These are phyloP conservation scores for Mycena galopus DNA, from an alignment of 768 basidiomycete genomes.

Conservation along the genomic window DNA sequence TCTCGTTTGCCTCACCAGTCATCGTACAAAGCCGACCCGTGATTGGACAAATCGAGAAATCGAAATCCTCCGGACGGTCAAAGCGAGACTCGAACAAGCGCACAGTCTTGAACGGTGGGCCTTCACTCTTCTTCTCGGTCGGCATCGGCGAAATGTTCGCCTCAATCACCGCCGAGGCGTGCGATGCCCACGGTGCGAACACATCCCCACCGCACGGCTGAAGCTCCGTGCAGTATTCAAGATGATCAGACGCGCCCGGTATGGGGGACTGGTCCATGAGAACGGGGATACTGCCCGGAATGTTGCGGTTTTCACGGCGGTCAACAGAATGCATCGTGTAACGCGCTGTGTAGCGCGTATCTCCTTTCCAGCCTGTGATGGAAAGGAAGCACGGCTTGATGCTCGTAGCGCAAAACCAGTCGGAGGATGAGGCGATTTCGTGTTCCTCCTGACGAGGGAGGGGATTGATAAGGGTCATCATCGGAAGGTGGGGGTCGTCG, in stretches of 20 bases:
- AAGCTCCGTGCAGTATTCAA: neutral
- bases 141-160: conserved; percentile 6
- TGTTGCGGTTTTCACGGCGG: neutral
- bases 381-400: conserved; percentile 10
- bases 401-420: conserved; percentile 6
- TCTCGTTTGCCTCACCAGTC: conserved; percentile 2
- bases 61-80: neutral
- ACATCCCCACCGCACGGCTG: conserved; percentile 10
- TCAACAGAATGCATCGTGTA: conserved; percentile 19
- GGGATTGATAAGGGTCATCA: conserved; percentile 14
- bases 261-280: conserved; percentile 5
- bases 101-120: neutral
- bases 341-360: conserved; percentile 5
- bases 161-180: neutral
- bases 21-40: conserved; percentile 16
- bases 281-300: conserved; percentile 16
- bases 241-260: neutral
- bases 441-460: neutral
- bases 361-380: neutral
- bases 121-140: neutral
- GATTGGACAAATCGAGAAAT: conserved; percentile 3
- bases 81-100: neutral
- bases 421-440: neutral
- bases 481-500: neutral
- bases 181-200: neutral